Percentiles rank a stretch among this genome's conserved stretches.
Evolutionary conservation across 352 stramenopile species (phyloP).

Genomic region (Salisapilia sapeloensis): DNA sequence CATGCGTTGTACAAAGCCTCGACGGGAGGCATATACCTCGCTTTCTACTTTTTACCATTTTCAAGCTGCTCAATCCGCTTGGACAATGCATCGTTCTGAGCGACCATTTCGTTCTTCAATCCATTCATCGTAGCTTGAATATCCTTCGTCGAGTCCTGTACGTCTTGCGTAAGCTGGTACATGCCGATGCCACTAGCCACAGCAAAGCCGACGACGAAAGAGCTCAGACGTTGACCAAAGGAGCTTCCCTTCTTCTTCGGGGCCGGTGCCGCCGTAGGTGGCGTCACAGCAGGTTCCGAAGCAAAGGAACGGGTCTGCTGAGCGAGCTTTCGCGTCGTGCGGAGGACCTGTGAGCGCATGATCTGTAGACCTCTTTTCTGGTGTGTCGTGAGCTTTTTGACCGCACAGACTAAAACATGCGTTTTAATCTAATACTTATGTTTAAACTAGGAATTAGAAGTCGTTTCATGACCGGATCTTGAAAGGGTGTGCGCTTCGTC

Average conservation of each 20-base stretch:
- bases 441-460: too few species aligned
- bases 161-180: conserved; percentile 52
- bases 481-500: too few species aligned
- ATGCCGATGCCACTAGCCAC: conserved; percentile 42
- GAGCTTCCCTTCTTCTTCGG: conserved; percentile 37
- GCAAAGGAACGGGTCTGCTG: conserved; percentile 11
- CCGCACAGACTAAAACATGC: conserved; percentile 1
- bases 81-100: conserved; percentile 43
- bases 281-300: conserved; percentile 24
- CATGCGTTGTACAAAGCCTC: not conserved
- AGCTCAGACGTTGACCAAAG: conserved; percentile 47
- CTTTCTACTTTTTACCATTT: conserved; percentile 17
- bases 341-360: conserved; percentile 8
- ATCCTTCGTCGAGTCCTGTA: conserved; percentile 47
- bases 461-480: too few species aligned
- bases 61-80: conserved; percentile 65
- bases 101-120: conserved; percentile 53
- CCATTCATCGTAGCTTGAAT: conserved; percentile 42
- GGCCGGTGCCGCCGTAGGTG: conserved; percentile 4
- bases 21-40: not conserved
- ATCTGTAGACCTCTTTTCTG: conserved; percentile 2
- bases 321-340: conserved; percentile 10
- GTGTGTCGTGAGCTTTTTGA: not conserved
- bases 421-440: too few species aligned
- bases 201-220: conserved; percentile 51